phyloP scores from a whole-genome alignment of 2,329 filamentous ascomycete species.

The Sordariomycetes sp. region DNA sequence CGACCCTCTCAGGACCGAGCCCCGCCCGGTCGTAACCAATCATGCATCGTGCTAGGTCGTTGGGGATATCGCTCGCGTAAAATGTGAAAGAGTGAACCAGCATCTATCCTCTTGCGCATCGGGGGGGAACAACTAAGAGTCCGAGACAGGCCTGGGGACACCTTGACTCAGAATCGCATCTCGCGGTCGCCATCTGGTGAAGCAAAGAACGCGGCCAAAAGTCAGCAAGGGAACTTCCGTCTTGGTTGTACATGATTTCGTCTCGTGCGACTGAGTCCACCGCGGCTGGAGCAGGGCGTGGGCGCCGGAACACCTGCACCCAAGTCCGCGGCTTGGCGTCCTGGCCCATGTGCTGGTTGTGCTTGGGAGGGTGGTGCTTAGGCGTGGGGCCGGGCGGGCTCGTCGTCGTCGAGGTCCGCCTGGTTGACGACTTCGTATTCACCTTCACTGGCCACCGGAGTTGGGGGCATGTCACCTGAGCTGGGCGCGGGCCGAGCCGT shows the following conservation, averaged over 20 bases:
- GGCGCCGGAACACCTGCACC: not conserved
- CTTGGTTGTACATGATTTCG: not conserved
- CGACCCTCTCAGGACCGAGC: not conserved
- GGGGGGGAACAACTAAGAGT: not conserved
- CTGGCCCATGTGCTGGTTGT: not conserved
- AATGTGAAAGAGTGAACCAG: not conserved
- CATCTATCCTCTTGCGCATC: not conserved
- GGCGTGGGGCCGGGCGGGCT: not conserved
- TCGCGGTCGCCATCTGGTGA: conserved; percentile 25
- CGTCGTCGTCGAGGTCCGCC: conserved; percentile 11
- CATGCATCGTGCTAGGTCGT: not conserved
- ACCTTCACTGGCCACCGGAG: conserved; percentile 53
- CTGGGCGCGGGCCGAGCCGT: conserved; percentile 39
- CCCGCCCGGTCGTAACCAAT: not conserved
- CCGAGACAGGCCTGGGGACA: not conserved
- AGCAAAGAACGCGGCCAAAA: conserved; percentile 6
- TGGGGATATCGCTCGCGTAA: not conserved
- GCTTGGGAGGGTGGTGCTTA: not conserved
- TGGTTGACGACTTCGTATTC: conserved; percentile 19
- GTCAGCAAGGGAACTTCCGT: conserved; percentile 9
- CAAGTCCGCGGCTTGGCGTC: not conserved
- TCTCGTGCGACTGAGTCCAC: conserved; percentile 1
- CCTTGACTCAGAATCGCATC: not conserved
- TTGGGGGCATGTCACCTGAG: conserved; percentile 47
- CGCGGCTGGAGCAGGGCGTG: not conserved